Evolutionary conservation across 306 rosid genomes (phyloP), one percentile per base, ranked within the genome.

Genomic region (Cajanus cajan): DNA sequence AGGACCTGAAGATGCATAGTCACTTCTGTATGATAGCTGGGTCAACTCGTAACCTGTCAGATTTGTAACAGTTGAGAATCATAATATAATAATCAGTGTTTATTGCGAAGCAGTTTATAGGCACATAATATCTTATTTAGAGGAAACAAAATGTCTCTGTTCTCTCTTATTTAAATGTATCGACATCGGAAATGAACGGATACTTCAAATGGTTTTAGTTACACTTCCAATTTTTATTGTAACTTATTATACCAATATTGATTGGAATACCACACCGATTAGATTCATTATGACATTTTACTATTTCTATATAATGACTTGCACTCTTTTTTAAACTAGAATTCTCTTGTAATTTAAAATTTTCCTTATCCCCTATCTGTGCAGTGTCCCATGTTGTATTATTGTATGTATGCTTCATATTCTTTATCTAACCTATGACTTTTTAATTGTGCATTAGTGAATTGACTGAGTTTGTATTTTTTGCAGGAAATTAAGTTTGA

Each of bases 401-500:
- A 28, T 28, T 28, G 31, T n/a, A n/a, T n/a, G 8, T 19, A 31
- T 61, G 39, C 37, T 24, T 57, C 10, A 5, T 14, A 61, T 31
- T 39, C 61, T 52, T 65, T 43, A 63, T 72, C 34, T 80, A 52
- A 43, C 69, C 67, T 79, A 14, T 31, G 37, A 34, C 71, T 79
- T 48, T 16, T 19, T 10, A 45, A 22, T 45, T 21, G 44, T 48
- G 40, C 14, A 6, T 52, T 52, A 18, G 16, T 54, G 68, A 73
- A 58, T 69, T 71, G 75, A 31, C 68, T 9, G 57, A 48, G 44
- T 71, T 31, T n/a, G 9, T 24, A 5, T 12, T 18, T n/a, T 18
- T 8, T 85, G 44, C 88, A 94, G 98, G 98, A 94, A 87, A 94
- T 94, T 58, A 94, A 94, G 86, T 94, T 89, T 82, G 97, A 94